These are phyloP conservation scores for Lentithecium fluviatile DNA, from an alignment of 495 filamentous ascomycete genomes.

Conservation along the genomic window DNA sequence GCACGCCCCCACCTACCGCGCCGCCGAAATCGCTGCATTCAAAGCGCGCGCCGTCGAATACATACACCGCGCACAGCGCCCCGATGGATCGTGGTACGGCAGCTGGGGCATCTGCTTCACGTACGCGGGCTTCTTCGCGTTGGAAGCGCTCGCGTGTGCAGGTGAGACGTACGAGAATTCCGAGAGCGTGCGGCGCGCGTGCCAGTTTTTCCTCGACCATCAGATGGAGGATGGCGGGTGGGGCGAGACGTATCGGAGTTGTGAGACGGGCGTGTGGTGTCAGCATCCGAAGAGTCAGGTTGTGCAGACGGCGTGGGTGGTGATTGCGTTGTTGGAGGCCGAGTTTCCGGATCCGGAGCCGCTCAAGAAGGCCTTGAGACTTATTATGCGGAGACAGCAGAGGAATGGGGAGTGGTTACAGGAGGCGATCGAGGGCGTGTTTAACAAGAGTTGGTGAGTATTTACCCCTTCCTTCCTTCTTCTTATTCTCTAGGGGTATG, in stretches of 20 bases:
- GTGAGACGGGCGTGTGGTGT: slow-evolving; percentile 62
- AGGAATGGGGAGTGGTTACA: slow-evolving; percentile 91
- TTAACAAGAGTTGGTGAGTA: slow-evolving; percentile 91
- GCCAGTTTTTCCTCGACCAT: slow-evolving; percentile 78
- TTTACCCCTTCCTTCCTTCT: background rate
- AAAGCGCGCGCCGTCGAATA: slow-evolving; percentile 70
- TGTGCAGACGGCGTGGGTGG: slow-evolving; percentile 89
- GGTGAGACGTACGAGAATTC: slow-evolving; percentile 81
- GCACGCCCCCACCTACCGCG: slow-evolving; percentile 75
- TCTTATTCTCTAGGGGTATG: background rate
- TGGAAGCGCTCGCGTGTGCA: slow-evolving; percentile 77
- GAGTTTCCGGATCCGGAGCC: slow-evolving; percentile 73
- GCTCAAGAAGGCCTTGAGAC: slow-evolving; percentile 69
- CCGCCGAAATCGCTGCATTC: slow-evolving; percentile 69
- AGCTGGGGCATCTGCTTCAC: slow-evolving; percentile 98
- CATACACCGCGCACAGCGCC: slow-evolving; percentile 75
- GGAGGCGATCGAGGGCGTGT: slow-evolving; percentile 94
- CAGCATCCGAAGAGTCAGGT: slow-evolving; percentile 72
- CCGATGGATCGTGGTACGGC: slow-evolving; percentile 92
- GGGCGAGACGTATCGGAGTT: slow-evolving; percentile 89
- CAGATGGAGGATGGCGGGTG: slow-evolving; percentile 90
- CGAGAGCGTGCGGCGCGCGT: slow-evolving; percentile 65
- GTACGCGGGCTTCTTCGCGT: slow-evolving; percentile 92
- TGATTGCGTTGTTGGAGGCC: slow-evolving; percentile 81
- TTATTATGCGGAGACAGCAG: slow-evolving; percentile 84